Evolutionary conservation across 2,329 filamentous ascomycete genomes (phyloP), one percentile per base, ranked within the genome.

Genomic region (Xylaria sp.): DNA sequence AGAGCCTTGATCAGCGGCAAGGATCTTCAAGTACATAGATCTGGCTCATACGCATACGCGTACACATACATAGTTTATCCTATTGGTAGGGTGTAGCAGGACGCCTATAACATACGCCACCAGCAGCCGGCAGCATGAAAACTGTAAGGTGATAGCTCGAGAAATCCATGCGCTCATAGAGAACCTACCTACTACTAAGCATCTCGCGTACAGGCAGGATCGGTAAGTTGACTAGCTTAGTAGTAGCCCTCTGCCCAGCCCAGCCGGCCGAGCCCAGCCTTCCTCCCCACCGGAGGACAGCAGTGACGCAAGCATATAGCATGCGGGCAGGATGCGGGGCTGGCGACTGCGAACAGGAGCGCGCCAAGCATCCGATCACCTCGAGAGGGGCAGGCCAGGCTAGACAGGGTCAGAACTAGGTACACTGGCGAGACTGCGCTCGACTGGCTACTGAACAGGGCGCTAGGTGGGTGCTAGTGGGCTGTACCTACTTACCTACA

Each of bases 351-450:
- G 38, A 35, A 40, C 37, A 51, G 42, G 37, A 19, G 40, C 46
- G 42, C 33, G 53, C 59, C 47, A 57, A 62, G 54, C 38, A 21
- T 42, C 31, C 35, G 51, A 63, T 63, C 52, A 47, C 40, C 43
- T 21, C 28, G 28, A 31, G 46, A 51, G 35, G 35, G 46, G n/a
- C 49, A 43, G 25, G n/a, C 42, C 46, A 31, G 50, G n/a, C 14
- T 23, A 40, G 25, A 59, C 51, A 23, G 5, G 38, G 37, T n/a
- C n/a, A n/a, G n/a, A n/a, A n/a, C n/a, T n/a, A n/a, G n/a, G n/a
- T n/a, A n/a, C n/a, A n/a, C n/a, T n/a, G n/a, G n/a, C n/a, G n/a
- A n/a, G n/a, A n/a, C n/a, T n/a, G n/a, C n/a, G n/a, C n/a, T n/a
- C n/a, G n/a, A n/a, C n/a, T n/a, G n/a, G n/a, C n/a, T n/a, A n/a